Evolutionary conservation across 2,329 filamentous ascomycete genomes (phyloP), one percentile per base, ranked within the genome.

Genomic region (Monosporascus cannonballus): DNA sequence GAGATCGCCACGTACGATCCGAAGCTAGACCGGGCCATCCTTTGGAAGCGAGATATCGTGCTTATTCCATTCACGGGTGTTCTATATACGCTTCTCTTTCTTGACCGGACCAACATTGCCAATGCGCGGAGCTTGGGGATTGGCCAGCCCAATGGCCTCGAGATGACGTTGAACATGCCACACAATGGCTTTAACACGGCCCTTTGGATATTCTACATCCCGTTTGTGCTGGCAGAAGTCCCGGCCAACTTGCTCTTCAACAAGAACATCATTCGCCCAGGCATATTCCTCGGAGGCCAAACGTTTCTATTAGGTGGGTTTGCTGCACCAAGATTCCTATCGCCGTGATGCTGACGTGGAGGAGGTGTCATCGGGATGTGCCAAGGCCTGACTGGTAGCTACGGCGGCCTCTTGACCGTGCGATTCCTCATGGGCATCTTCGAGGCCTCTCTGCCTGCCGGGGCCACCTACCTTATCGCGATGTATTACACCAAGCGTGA

Each of bases 341-440:
- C 48, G 41, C 34, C 17, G 24, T 52, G 39, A 37, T 54, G 49
- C 53, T 59, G 27, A 51, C 60, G 36, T 17, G 8, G 11, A 9
- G 15, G 53, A 73, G 73, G 71, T 2, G 58, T 75, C 18, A 56
- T 75, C 14, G 71, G 71, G 1, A 66, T 73, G 58, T 74, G 71
- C 27, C 70, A 74, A 55, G 73, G 73, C 1, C 53, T 75, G 3
- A 72, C 71, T 0, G 47, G 57, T 25, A 71, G 64, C 36, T 76
- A 74, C 36, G 64, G 62, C 18, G 72, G 71, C 2, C 62, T 73
- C 39, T 56, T 67, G 48, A 54, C 56, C 39, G 42, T 64, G 44
- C 64, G 67, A 36, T 61, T 96, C 55, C 73, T 96, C 34, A 90
- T 92, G 74, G 84, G 86, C 50, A 81, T 87, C 4, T 96, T 96